These are phyloP conservation scores for Penicillium sp. DNA, from an alignment of 2,329 filamentous ascomycete genomes.

Conservation along the genomic window DNA sequence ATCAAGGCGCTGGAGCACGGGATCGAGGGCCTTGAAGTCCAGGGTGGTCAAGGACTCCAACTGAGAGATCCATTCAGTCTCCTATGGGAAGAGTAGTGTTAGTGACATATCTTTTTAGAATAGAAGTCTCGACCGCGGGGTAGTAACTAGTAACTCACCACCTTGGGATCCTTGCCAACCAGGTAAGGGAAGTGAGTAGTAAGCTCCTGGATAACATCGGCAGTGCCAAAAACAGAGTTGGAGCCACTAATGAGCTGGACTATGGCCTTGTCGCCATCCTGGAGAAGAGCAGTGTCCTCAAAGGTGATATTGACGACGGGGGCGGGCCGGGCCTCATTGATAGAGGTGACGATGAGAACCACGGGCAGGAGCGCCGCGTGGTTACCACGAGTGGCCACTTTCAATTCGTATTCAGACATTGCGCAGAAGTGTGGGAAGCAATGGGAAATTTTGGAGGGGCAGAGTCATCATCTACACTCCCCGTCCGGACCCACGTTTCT, in stretches of 20 bases:
- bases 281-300: slow-evolving; percentile 31
- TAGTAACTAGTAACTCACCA: slow-evolving; percentile 19
- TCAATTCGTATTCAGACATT: slow-evolving; percentile 31
- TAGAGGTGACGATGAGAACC: slow-evolving; percentile 34
- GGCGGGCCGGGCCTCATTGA: slow-evolving; percentile 32
- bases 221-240: slow-evolving; percentile 26
- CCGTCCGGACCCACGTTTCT: slow-evolving; percentile 26
- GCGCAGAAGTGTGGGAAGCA: slow-evolving; percentile 6
- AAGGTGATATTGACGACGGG: slow-evolving; percentile 32
- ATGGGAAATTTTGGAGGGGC: slow-evolving; percentile 19
- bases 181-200: slow-evolving; percentile 30
- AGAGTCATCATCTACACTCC: slow-evolving; percentile 17
- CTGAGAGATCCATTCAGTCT: slow-evolving; percentile 50
- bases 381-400: slow-evolving; percentile 35
- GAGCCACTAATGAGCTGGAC: slow-evolving; percentile 27
- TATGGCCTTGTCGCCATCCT: slow-evolving; percentile 29
- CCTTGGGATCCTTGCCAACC: slow-evolving; percentile 30
- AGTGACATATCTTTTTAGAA: background rate
- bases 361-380: slow-evolving; percentile 36
- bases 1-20: slow-evolving; percentile 66
- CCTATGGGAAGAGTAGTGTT: slow-evolving; percentile 16
- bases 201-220: slow-evolving; percentile 28
- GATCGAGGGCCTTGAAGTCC: slow-evolving; percentile 77
- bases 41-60: slow-evolving; percentile 46
- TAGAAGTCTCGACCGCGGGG: background rate